These are phyloP conservation scores for Chrysanthemum makinoi DNA, from an alignment of 129 eudicot species.

Conservation along the genomic window DNA sequence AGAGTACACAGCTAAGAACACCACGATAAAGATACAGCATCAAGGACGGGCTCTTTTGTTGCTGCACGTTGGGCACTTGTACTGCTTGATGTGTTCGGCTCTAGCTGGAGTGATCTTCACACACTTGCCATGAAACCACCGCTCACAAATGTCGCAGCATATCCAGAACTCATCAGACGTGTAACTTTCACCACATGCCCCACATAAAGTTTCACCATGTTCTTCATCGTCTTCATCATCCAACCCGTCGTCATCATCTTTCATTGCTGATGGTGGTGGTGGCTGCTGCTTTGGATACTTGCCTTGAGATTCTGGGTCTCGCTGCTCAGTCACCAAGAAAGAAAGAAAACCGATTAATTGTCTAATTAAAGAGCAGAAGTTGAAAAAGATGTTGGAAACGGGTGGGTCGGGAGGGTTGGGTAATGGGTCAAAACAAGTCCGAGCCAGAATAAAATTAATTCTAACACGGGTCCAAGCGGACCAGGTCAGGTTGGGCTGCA, in stretches of 20 bases:
- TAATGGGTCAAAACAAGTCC: background rate
- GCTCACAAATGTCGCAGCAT: conserved; percentile 77
- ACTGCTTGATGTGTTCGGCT: conserved; percentile 84
- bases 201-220: conserved; percentile 71
- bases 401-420: background rate
- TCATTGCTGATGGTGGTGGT: conserved; percentile 28
- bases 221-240: conserved; percentile 69
- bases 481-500: no score
- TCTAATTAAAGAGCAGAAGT: background rate
- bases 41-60: conserved; percentile 65
- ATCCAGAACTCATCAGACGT: conserved; percentile 86
- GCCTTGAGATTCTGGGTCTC: conserved; percentile 39
- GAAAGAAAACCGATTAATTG: background rate
- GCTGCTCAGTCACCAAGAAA: conserved; percentile 23
- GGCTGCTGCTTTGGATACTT: conserved; percentile 47
- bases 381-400: no score
- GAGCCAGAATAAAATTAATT: no score
- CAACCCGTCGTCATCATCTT: conserved; percentile 47
- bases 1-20: conserved; percentile 23
- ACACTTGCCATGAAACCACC: conserved; percentile 90
- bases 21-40: background rate
- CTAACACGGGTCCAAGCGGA: background rate
- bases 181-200: conserved; percentile 70
- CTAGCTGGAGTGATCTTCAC: conserved; percentile 85
- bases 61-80: conserved; percentile 74